Percentiles rank a stretch among this genome's conserved stretches.
Conservation (phyloP, 306 rosid species). For the Begonia masoniana region DNA sequence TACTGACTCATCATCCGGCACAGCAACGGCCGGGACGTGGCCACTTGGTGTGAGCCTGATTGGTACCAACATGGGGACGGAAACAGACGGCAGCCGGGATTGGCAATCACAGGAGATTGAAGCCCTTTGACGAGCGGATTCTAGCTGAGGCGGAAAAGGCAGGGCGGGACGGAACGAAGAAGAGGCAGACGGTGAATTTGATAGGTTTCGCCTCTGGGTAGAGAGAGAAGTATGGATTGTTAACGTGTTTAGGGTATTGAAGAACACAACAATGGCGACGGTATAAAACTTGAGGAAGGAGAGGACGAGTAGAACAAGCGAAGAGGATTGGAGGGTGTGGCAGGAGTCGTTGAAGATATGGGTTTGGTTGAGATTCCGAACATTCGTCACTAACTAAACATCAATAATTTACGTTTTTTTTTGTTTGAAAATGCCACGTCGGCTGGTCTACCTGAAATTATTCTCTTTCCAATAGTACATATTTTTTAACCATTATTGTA, state of each 20-base stretch:
- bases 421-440: too few species aligned
- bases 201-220: conserved; percentile 13
- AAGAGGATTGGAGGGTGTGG: too few species aligned
- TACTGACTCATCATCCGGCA: conserved; percentile 4
- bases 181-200: conserved; percentile 13
- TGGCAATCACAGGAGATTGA: conserved; percentile 19
- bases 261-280: neutral
- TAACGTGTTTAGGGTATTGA: neutral
- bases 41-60: conserved; percentile 19
- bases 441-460: too few species aligned
- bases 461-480: too few species aligned
- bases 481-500: neutral
- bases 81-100: conserved; percentile 11
- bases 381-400: too few species aligned
- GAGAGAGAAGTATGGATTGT: neutral
- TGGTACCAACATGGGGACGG: conserved; percentile 13
- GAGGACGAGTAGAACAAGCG: too few species aligned
- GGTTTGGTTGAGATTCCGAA: neutral
- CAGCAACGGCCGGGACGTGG: conserved; percentile 26
- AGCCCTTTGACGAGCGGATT: conserved; percentile 22
- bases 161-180: conserved; percentile 15
- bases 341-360: neutral
- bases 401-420: too few species aligned
- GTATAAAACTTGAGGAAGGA: neutral
- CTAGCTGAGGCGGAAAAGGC: conserved; percentile 29